Conservation (phyloP, 129 eudicot genomes). For the Flaveria robusta region DNA sequence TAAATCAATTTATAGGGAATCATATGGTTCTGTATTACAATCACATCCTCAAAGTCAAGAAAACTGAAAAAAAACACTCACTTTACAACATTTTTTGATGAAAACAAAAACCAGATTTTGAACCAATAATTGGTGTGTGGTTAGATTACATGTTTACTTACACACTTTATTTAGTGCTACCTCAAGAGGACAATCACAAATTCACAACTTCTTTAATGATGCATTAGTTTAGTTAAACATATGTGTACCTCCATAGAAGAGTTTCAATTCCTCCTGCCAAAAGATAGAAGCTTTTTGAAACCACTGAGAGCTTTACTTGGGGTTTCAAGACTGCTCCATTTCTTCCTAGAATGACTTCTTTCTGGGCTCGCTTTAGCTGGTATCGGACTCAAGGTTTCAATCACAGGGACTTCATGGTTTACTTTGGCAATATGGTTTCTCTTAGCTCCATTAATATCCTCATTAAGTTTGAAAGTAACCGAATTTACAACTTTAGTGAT, state of each 20-base stretch:
- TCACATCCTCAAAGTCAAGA: neutral
- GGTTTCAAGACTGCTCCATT: slow-evolving; percentile 57
- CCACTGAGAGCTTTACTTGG: slow-evolving; percentile 59
- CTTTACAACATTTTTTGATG: neutral
- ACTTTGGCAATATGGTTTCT: slow-evolving; percentile 27
- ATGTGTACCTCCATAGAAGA: neutral
- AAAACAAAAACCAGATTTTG: neutral
- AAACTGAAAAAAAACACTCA: neutral
- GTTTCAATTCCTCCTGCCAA: slow-evolving; percentile 56
- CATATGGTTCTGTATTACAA: neutral
- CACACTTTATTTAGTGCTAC: neutral
- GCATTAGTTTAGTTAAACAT: neutral
- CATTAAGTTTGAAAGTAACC: slow-evolving; percentile 28
- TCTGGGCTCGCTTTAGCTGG: slow-evolving; percentile 40
- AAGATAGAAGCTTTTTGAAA: slow-evolving; percentile 68
- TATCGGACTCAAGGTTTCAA: slow-evolving; percentile 46
- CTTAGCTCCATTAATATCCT: slow-evolving; percentile 31
- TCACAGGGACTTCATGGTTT: slow-evolving; percentile 38
- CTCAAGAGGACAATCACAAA: neutral
- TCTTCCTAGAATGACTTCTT: slow-evolving; percentile 52
- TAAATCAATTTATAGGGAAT: neutral
- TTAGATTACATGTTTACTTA: neutral
- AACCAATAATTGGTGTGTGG: neutral
- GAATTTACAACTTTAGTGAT: slow-evolving; percentile 29
- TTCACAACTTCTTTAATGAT: neutral